Conservation (phyloP, 78 protist genomes). For the Tieghemostelium lacteum region DNA sequence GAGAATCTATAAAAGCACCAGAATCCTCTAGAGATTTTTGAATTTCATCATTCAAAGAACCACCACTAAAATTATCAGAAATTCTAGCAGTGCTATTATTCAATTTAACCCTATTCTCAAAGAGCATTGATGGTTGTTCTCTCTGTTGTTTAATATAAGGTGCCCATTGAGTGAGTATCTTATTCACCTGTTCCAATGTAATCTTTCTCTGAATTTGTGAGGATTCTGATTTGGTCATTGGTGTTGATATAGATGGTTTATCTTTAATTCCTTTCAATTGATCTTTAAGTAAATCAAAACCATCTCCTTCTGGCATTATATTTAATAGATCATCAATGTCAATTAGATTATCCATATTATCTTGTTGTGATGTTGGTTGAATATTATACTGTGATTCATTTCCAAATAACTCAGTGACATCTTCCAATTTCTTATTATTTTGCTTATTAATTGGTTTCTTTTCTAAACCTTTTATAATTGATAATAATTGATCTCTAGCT, state of each 20-base stretch:
- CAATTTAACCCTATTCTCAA: conserved; percentile 2
- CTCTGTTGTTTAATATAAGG: conserved; percentile 59
- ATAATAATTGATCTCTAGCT: not conserved
- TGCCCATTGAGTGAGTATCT: conserved; percentile 58
- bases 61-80: not conserved
- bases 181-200: conserved; percentile 30
- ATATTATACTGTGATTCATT: conserved; percentile 40
- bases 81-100: not conserved
- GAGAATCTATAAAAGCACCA: not conserved
- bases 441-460: conserved; percentile 1
- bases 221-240: conserved; percentile 29
- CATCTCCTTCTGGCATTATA: conserved; percentile 43
- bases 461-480: conserved; percentile 7
- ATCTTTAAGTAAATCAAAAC: conserved; percentile 23
- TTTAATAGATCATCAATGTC: conserved; percentile 19
- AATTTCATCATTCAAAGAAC: conserved; percentile 4
- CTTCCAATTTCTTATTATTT: conserved; percentile 18
- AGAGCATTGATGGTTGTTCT: conserved; percentile 23
- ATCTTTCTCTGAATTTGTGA: conserved; percentile 29
- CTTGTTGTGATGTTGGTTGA: conserved; percentile 11
- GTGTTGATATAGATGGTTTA: conserved; percentile 32
- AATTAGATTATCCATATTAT: conserved; percentile 5
- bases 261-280: conserved; percentile 15
- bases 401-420: conserved; percentile 40
- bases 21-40: not conserved